Conservation (phyloP, 257 asterid species). For the Solanum sitiens region DNA sequence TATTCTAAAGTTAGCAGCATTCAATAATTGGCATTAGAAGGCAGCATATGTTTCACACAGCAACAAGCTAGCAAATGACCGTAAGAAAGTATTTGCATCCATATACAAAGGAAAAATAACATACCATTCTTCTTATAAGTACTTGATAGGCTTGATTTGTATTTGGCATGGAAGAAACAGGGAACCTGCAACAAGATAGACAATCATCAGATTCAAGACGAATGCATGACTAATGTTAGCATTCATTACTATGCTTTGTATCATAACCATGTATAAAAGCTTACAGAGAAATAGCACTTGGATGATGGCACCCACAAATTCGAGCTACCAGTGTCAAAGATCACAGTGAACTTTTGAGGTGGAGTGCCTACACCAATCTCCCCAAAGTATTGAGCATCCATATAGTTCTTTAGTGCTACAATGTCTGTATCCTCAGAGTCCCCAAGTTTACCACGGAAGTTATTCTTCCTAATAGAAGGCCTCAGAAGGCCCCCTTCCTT, state of each 20-base stretch:
- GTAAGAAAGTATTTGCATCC: neutral
- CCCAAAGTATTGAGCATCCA: conserved; percentile 98
- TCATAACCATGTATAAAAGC: conserved; percentile 5
- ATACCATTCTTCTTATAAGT: conserved; percentile 72
- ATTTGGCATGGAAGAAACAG: conserved; percentile 82
- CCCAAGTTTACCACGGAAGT: conserved; percentile 35
- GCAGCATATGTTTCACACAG: neutral
- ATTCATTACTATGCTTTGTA: neutral
- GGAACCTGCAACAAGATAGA: conserved; percentile 50
- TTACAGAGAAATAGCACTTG: conserved; percentile 87
- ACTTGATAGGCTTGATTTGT: conserved; percentile 62
- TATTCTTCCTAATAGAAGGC: conserved; percentile 55
- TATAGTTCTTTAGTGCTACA: conserved; percentile 72
- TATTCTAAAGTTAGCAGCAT: neutral
- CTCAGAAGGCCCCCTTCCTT: conserved; percentile 49
- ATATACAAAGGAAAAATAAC: conserved; percentile 1
- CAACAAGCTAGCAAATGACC: neutral
- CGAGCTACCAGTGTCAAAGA: conserved; percentile 95
- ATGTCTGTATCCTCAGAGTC: conserved; percentile 60
- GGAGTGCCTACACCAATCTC: conserved; percentile 91
- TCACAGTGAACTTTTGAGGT: conserved; percentile 86
- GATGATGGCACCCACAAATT: conserved; percentile 98
- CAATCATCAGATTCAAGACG: neutral
- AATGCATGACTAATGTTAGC: neutral
- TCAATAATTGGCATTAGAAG: neutral